Conservation (phyloP, 805 yeast genomes). For the Scheffersomyces stipitis region DNA sequence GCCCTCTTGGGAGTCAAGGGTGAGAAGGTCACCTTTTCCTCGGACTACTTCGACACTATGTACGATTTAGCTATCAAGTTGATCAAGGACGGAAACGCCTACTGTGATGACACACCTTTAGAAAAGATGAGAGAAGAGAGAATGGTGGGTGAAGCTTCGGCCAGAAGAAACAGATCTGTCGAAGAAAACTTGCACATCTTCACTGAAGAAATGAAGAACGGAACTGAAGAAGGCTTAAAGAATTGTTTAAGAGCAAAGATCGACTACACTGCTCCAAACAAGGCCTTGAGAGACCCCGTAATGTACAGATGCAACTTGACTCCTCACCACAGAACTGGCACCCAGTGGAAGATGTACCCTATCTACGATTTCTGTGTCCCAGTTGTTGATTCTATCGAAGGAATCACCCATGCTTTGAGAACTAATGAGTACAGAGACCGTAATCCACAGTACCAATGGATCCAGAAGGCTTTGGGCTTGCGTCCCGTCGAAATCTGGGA, state of each 20-base stretch:
- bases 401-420: constrained; percentile 97
- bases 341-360: constrained; percentile 94
- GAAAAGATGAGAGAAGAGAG: constrained; percentile 98
- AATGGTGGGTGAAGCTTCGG: constrained; percentile 93
- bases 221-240: constrained; percentile 88
- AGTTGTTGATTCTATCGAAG: constrained; percentile 91
- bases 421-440: constrained; percentile 99
- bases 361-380: constrained; percentile 99
- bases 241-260: constrained; percentile 97
- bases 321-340: constrained; percentile 97
- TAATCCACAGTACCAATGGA: constrained; percentile 97
- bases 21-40: constrained; percentile 82
- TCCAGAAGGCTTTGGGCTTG: constrained; percentile 73
- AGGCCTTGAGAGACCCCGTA: constrained; percentile 96
- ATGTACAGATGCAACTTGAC: constrained; percentile 95
- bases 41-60: constrained; percentile 92
- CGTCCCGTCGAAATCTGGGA: constrained; percentile 98
- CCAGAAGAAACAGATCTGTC: constrained; percentile 86
- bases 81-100: constrained; percentile 95
- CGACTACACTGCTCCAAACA: constrained; percentile 86
- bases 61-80: constrained; percentile 79
- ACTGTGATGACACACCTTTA: constrained; percentile 93
- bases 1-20: constrained; percentile 89
- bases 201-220: constrained; percentile 89
- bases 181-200: constrained; percentile 89